Base-by-base conservation (phyloP, 768 basidiomycete genomes). In the Lyophyllum atratum region DNA sequence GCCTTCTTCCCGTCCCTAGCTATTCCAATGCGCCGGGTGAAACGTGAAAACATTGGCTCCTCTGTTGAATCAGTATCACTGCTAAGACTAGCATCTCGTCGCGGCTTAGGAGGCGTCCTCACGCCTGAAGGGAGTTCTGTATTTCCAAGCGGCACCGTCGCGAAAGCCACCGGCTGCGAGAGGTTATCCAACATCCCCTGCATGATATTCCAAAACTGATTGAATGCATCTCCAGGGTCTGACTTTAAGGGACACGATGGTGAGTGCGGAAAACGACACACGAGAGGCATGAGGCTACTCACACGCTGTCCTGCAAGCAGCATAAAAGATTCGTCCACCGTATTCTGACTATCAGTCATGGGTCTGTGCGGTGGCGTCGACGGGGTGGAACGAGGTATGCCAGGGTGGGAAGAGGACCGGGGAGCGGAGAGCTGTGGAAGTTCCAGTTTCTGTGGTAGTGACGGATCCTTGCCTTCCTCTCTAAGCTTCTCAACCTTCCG, bases 311-410 rank as follows among this genome's bases (percentile, higher is more conserved):
- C 90, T 26, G 76, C 81, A 3, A 93, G 76, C 2, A 94, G 78
- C 92, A 94, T 92, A 64, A 93, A 94, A 0, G 92, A 93, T 67
- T 93, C 92, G 46, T 93, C 92, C 1, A 90, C 89, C 1, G 86
- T 83, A 58, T 83, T 82, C 60, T 80, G 76, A 26, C 83, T 82
- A 59, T 89, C 80, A 54, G 75, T 70, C 77, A 83, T 75, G 9
- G 74, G 73, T 22, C 76, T 74, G 11, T 74, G 73, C 17, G 78
- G 75, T 10, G 79, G 79, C 4, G 81, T 76, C 28, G 83, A 81
- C 17, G 81, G 76, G 2, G 76, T 78, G 1, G 80, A 67, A 24
- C 75, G 70, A 50, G 77, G 67, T 46, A 66, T 68, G 57, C 64
- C 64, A 57, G 67, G 63, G 50, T 70, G 71, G 21, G 70, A 57